Evolutionary conservation across 1,284 basidiomycete species (phyloP).

Genomic region (Trichosporon coremiiforme): DNA sequence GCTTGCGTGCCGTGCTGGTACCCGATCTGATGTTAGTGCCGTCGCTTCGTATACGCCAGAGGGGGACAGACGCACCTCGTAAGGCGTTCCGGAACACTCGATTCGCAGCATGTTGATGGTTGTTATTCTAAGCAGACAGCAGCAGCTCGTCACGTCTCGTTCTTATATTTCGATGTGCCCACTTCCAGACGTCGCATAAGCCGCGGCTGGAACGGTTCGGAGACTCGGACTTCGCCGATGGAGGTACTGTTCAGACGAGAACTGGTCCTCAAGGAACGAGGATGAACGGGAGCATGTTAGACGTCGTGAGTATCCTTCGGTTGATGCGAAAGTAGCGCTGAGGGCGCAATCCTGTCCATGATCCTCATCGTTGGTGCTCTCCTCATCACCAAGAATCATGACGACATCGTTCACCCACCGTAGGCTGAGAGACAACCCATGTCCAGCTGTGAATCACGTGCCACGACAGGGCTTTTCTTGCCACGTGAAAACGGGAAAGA

Average conservation of each 20-base stretch:
- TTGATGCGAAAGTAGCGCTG: background rate
- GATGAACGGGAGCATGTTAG: background rate
- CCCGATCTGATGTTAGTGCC: constrained; percentile 26
- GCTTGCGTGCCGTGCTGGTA: constrained; percentile 28
- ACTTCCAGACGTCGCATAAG: background rate
- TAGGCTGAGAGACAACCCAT: too few species aligned
- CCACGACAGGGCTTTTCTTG: too few species aligned
- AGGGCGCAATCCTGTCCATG: background rate
- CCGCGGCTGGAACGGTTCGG: background rate
- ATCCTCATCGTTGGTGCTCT: background rate
- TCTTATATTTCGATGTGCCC: background rate
- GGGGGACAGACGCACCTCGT: constrained; percentile 20
- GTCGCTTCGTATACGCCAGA: too few species aligned
- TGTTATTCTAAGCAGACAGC: background rate
- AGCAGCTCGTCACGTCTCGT: background rate
- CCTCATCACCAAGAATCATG: background rate
- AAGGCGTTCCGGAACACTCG: constrained; percentile 25
- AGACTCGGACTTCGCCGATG: background rate
- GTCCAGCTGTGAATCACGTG: too few species aligned
- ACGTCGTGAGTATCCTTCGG: background rate
- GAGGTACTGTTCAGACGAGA: background rate
- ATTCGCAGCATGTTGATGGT: constrained; percentile 24
- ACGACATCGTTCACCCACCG: background rate
- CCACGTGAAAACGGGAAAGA: background rate
- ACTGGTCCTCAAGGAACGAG: background rate